These are phyloP conservation scores for Clonostachys solani DNA, from an alignment of 2,329 filamentous ascomycete genomes.

Conservation along the genomic window DNA sequence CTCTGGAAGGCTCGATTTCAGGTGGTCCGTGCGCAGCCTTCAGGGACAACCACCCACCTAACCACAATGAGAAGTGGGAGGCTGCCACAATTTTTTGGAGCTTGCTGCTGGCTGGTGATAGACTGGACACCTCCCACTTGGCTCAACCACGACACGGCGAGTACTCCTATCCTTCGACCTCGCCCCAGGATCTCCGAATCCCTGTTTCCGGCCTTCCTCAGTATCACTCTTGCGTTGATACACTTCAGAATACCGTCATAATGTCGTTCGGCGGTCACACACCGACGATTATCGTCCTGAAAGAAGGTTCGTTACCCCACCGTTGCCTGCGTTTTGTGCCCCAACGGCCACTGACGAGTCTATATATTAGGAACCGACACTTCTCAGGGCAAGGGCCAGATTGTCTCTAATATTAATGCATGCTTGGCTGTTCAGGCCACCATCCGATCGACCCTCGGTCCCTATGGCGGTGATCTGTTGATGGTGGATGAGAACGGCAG, in stretches of 20 bases:
- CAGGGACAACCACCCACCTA: no score
- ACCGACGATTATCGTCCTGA: conserved; percentile 96
- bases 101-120: conserved; percentile 15
- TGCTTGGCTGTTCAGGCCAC: conserved; percentile 94
- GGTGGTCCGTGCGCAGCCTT: no score
- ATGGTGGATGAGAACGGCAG: conserved; percentile 93
- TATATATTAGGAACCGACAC: conserved; percentile 76
- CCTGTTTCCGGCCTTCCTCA: conserved; percentile 1
- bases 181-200: conserved; percentile 1
- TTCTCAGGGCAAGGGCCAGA: conserved; percentile 94
- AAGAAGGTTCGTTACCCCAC: conserved; percentile 73
- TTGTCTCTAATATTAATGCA: conserved; percentile 97
- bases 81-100: conserved; percentile 48
- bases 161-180: conserved; percentile 6
- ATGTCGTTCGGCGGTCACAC: conserved; percentile 99
- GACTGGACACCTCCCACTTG: background rate
- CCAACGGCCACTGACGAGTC: conserved; percentile 8
- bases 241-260: conserved; percentile 17
- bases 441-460: conserved; percentile 92
- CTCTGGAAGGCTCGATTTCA: no score
- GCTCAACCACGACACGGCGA: background rate
- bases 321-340: conserved; percentile 13
- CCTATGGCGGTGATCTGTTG: conserved; percentile 93
- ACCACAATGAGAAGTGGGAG: conserved; percentile 20
- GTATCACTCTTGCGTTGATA: background rate